Conservation (phyloP, 805 yeast species). For the Spathaspora passalidarum region DNA sequence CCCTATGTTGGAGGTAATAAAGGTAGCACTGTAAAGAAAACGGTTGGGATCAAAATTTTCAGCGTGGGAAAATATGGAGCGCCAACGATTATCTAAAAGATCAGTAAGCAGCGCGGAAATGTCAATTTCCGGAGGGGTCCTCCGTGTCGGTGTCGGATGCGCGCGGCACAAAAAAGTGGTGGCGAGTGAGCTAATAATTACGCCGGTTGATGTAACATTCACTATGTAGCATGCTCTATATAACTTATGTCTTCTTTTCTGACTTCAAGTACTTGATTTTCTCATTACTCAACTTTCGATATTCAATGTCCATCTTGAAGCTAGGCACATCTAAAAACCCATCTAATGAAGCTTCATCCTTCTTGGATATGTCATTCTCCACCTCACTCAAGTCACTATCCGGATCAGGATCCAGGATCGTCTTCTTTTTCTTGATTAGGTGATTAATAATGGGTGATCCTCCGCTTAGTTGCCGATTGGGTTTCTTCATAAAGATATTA, state of each 20-base stretch:
- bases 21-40: too few species aligned
- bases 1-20: too few species aligned
- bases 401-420: conserved; percentile 8
- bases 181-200: too few species aligned
- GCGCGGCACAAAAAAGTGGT: too few species aligned
- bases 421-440: neutral
- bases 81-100: too few species aligned
- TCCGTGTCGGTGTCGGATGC: too few species aligned
- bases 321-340: conserved; percentile 9
- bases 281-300: conserved; percentile 5
- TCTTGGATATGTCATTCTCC: conserved; percentile 13
- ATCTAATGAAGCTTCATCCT: conserved; percentile 8
- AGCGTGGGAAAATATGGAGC: too few species aligned
- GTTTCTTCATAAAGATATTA: neutral
- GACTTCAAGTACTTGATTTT: conserved; percentile 2
- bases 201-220: too few species aligned
- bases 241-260: neutral
- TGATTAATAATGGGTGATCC: neutral
- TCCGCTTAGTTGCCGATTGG: neutral
- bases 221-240: neutral
- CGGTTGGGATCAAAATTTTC: too few species aligned
- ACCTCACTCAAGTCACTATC: conserved; percentile 23
- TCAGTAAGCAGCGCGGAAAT: too few species aligned
- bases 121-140: too few species aligned
- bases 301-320: conserved; percentile 6